Evolutionary conservation across 129 eudicot species (phyloP), one percentile per base, ranked within the genome.

Genomic region (Flaveria ramosissima): DNA sequence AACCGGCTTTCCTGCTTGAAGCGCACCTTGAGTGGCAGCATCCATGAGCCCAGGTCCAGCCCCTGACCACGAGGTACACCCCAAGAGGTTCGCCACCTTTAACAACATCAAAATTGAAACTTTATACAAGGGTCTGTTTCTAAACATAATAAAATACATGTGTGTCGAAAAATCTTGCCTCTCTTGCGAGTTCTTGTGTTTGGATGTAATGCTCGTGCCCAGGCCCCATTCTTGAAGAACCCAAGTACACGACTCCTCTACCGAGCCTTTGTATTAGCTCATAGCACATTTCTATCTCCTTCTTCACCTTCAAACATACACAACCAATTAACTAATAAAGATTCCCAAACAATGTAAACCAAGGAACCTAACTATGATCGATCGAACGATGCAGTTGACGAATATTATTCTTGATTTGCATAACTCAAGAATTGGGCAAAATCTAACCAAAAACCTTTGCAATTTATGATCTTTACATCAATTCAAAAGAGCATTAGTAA

Each of bases 31-130:
- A 79, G 90, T 92, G 53, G 88, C 94, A 7, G 97, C 99, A 86
- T 95, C 99, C 99, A 95, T 95, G 79, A 95, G 89, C 57, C 99
- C 99, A 41, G 99, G 99, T 46, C 99, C 99, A 47, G 89, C 99
- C 76, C 99, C 99, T 24, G 97, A 89, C 99, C 99, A 95, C 19
- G 99, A 84, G 71, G 99, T 92, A 72, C 95, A 83, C 21, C 78
- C 88, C 87, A 95, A 81, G 66, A 95, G 94, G 55, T 73, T 78
- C 8, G 96, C 96, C 43, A 89, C 84, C 99, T 95, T 71, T 70
- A 77, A 57, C 46, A 71, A 26, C 19, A 66, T 21, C 16, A 21
- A 9, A 62, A 77, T 16, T 21, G 0, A 9, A 30, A 30, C 5
- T 11, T 30, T 32, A 0, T 1, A 16, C 16, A 32, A 16, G 6